Percentiles rank a stretch among this genome's conserved stretches.
These are phyloP conservation scores for Dactylellina drechsleri DNA, from an alignment of 2,329 filamentous ascomycete species.

Conservation along the genomic window DNA sequence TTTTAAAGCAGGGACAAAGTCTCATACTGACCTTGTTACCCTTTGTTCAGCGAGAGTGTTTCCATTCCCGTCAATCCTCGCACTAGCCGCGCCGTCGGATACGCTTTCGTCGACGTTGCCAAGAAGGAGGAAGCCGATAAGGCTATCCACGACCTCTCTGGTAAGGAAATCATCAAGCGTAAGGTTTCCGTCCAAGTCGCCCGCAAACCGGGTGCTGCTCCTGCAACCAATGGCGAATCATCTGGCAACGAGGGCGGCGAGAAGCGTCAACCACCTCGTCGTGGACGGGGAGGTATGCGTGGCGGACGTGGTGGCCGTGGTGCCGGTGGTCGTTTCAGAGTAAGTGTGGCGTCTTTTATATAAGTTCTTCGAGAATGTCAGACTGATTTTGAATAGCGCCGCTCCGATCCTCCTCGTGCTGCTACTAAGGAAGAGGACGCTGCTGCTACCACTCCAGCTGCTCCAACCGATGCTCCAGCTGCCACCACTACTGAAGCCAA, in stretches of 20 bases:
- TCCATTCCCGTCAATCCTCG: constrained; percentile 99
- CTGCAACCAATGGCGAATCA: constrained; percentile 74
- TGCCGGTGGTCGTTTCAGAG: constrained; percentile 69
- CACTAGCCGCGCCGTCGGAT: constrained; percentile 97
- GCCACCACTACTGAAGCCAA: constrained; percentile 66
- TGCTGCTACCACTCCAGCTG: constrained; percentile 68
- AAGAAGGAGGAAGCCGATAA: constrained; percentile 94
- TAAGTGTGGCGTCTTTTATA: constrained; percentile 63
- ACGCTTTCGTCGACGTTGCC: constrained; percentile 97
- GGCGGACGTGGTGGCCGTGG: constrained; percentile 68
- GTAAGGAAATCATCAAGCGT: constrained; percentile 96
- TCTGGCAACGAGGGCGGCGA: constrained; percentile 69
- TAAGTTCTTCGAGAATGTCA: constrained; percentile 4
- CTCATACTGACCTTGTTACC: constrained; percentile 51
- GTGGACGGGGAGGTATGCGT: constrained; percentile 70
- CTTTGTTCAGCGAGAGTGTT: constrained; percentile 81
- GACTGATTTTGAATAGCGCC: constrained; percentile 53
- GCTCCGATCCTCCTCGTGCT: constrained; percentile 56
- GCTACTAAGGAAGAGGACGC: constrained; percentile 68
- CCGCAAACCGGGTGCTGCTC: constrained; percentile 90
- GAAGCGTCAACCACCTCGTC: constrained; percentile 67
- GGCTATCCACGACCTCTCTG: constrained; percentile 93
- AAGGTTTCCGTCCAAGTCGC: constrained; percentile 99
- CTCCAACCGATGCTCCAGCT: constrained; percentile 67
- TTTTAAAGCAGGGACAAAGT: neutral